Evolutionary conservation across 164 flowering plant species (phyloP), one percentile per base, ranked within the genome.

Genomic region (Kalanchoe fedtschenkoi): DNA sequence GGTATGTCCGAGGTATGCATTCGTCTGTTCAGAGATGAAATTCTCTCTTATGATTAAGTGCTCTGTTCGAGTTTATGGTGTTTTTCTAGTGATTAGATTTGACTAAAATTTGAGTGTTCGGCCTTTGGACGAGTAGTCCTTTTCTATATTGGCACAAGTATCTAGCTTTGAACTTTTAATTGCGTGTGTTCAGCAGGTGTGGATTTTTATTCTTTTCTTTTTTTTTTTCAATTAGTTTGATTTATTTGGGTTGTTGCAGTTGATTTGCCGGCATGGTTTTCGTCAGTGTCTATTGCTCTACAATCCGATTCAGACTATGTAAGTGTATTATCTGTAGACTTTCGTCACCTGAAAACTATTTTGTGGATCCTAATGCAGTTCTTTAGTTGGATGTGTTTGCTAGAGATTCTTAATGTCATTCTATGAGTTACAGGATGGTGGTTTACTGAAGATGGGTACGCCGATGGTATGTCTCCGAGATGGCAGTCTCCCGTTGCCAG

Each of bases 401-500:
- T 2, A 16, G 60, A 46, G 0, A 26, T 16, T 19, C n/a, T 38
- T 33, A 62, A 6, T 34, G 35, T 3, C 19, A 22, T 28, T 16
- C 16, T 22, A 11, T 35, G 24, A 33, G 26, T 30, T 47, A 24
- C 19, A 47, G 55, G 55, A 47, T 24, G 55, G 55, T 24, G 55
- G 55, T 22, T 29, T 22, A 24, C 55, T 47, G 13, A 47, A 47
- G 30, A 47, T 22, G 55, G 55, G 30, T 8, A 47, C 76, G 67
- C 96, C 93, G 4, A 66, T 83, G 39, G 72, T 89, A 65, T 92
- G 96, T 75, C 69, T 87, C 57, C 80, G 89, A 73, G 81, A 81
- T 69, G 96, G 98, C 46, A 77, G 98, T 62, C 93, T 74, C 32
- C 95, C 98, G 54, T 69, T 93, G 53, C 95, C 98, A 16, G 97